A percentile compares a stretch with the other conserved stretches of the same genome.
phyloP scores from a whole-genome alignment of 1,139 yeast species.

The Suhomyces maxii region DNA sequence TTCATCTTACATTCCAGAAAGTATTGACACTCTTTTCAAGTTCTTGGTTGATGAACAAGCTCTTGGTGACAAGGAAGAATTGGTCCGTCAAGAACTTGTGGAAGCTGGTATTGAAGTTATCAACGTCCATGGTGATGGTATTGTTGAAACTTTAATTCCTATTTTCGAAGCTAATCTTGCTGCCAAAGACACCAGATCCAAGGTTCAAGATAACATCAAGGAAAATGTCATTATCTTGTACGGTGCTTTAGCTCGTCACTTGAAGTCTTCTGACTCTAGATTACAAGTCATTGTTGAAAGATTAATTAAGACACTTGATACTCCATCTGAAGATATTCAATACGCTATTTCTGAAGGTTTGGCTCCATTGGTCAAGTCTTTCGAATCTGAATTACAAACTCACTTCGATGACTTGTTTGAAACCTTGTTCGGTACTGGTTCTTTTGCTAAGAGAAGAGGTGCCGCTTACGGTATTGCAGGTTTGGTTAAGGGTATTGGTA shows the following conservation, averaged over 20 bases:
- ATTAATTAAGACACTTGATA: constrained; percentile 70
- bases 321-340: constrained; percentile 89
- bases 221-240: constrained; percentile 84
- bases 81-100: constrained; percentile 80
- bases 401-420: constrained; percentile 61
- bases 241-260: constrained; percentile 85
- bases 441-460: constrained; percentile 71
- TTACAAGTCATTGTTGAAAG: constrained; percentile 65
- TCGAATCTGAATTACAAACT: constrained; percentile 48
- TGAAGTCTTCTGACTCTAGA: constrained; percentile 63
- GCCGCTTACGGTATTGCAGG: constrained; percentile 98
- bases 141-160: constrained; percentile 72
- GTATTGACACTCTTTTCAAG: constrained; percentile 52
- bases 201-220: constrained; percentile 61
- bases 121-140: constrained; percentile 58
- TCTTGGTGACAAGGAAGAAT: constrained; percentile 68
- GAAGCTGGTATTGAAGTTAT: constrained; percentile 84
- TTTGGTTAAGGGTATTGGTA: constrained; percentile 85
- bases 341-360: constrained; percentile 82
- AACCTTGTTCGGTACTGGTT: constrained; percentile 55
- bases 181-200: constrained; percentile 44
- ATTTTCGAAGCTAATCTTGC: constrained; percentile 67
- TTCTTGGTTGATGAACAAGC: constrained; percentile 64
- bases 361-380: constrained; percentile 72
- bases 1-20: constrained; percentile 37